Evolutionary conservation across 495 filamentous ascomycete species (phyloP), one percentile per base, ranked within the genome.

Genomic region (Thermothielavioides terrestris): DNA sequence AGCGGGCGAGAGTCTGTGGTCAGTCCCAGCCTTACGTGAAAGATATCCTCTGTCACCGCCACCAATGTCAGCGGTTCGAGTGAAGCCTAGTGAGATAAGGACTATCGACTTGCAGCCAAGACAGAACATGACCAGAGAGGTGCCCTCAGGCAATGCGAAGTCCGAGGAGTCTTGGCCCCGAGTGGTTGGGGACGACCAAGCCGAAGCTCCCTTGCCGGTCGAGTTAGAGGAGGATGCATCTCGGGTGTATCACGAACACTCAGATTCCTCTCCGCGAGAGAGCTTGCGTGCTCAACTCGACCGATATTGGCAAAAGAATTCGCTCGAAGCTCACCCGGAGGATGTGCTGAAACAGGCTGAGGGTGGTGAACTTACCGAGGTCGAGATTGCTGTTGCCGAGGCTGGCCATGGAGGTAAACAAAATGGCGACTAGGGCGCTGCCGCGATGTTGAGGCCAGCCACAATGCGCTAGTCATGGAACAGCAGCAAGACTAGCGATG

Each of bases 381-480:
- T 43, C 48, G 30, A 37, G 22, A 21, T 28, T 7, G 14, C 28
- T 32, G 12, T n/a, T 50, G 14, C 48, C 48, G 38, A 42, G 48
- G 48, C 17, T 34, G 34, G 28, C 10, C 14, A 30, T 10, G 11
- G 6, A 12, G n/a, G n/a, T n/a, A n/a, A n/a, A n/a, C n/a, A n/a
- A n/a, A n/a, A n/a, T n/a, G n/a, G n/a, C n/a, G n/a, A n/a, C n/a
- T n/a, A n/a, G n/a, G n/a, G n/a, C n/a, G n/a, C n/a, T n/a, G n/a
- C n/a, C n/a, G n/a, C n/a, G 31, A 30, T 18, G 30, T 15, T 27
- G 11, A n/a, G n/a, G n/a, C n/a, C n/a, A n/a, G n/a, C n/a, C n/a
- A n/a, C n/a, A n/a, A n/a, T n/a, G n/a, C n/a, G n/a, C n/a, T n/a
- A n/a, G n/a, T n/a, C n/a, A n/a, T n/a, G n/a, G n/a, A n/a, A n/a